Evolutionary conservation across 1,284 basidiomycete species (phyloP), one percentile per base, ranked within the genome.

Genomic region (Cryptococcus sp.): DNA sequence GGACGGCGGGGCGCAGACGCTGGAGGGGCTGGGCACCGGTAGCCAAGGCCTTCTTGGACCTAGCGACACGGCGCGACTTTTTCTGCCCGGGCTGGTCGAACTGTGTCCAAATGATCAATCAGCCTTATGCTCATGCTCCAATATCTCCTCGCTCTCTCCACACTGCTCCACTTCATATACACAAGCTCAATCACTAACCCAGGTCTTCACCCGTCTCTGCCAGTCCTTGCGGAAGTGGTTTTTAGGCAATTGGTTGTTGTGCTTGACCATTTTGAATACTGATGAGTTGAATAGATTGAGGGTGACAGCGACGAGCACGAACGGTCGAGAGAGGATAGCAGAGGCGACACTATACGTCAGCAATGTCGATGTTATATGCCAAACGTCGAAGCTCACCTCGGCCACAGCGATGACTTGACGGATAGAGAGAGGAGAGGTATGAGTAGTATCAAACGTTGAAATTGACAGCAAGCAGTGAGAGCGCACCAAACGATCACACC

Each of bases 81-180:
- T 99, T 99, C 80, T 91, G 90, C 60, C 94, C 96, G 65, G 95
- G 93, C 83, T 99, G 96, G 85, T 99, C 91, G 80, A 99, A 99
- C 95, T 94, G 94, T 88, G 87, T 77, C 87, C 85, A 46, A 50
- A 55, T 55, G 23, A 46, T 50, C 17, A 15, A 37, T 56, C 50
- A 55, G 58, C 58, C 19, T 44, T 44, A 22, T 19, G n/a, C 23
- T 34, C 45, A 5, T 5, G 13, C 8, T 40, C 7, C 37, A 48
- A 8, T 50, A 13, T 16, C 15, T 57, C 45, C 58, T 29, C 22
- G 20, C 17, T 26, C 6, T n/a, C n/a, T n/a, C n/a, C n/a, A n/a
- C n/a, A n/a, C n/a, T n/a, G n/a, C n/a, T n/a, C 40, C 40, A 17
- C 25, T 48, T n/a, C 11, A 20, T 17, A 45, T 26, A 49, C 6